A percentile compares a stretch with the other conserved stretches of the same genome.
Conservation (phyloP, 345 rosid species). For the Eucalyptus tenuipes region DNA sequence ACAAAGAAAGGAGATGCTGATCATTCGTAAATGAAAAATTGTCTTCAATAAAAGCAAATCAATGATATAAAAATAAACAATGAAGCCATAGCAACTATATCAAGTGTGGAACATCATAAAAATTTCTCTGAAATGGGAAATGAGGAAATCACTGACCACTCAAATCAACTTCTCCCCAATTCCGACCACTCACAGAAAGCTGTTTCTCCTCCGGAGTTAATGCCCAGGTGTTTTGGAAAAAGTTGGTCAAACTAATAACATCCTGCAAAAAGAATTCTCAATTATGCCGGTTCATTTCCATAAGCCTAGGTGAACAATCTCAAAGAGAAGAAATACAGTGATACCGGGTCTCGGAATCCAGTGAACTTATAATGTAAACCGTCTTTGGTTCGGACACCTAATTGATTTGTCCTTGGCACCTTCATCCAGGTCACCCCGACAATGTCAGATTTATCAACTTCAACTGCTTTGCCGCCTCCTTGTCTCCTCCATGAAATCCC, state of each 20-base stretch:
- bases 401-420: slow-evolving; percentile 75
- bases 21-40: neutral
- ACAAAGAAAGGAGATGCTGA: neutral
- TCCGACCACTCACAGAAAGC: slow-evolving; percentile 86
- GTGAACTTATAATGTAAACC: slow-evolving; percentile 82
- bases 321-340: neutral
- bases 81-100: neutral
- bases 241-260: slow-evolving; percentile 52
- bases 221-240: slow-evolving; percentile 66
- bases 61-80: neutral
- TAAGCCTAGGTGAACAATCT: neutral
- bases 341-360: slow-evolving; percentile 88
- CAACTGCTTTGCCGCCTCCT: slow-evolving; percentile 96
- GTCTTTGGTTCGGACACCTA: slow-evolving; percentile 65
- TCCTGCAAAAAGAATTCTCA: slow-evolving; percentile 30
- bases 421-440: slow-evolving; percentile 75
- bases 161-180: slow-evolving; percentile 96
- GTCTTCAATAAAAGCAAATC: neutral
- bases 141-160: slow-evolving; percentile 33
- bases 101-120: neutral
- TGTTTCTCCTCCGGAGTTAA: slow-evolving; percentile 77
- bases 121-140: neutral
- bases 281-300: neutral
- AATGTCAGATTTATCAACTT: slow-evolving; percentile 80
- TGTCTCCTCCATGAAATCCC: slow-evolving; percentile 93